Evolutionary conservation across 345 rosid genomes (phyloP).

Genomic region (Eutrema japonicum): DNA sequence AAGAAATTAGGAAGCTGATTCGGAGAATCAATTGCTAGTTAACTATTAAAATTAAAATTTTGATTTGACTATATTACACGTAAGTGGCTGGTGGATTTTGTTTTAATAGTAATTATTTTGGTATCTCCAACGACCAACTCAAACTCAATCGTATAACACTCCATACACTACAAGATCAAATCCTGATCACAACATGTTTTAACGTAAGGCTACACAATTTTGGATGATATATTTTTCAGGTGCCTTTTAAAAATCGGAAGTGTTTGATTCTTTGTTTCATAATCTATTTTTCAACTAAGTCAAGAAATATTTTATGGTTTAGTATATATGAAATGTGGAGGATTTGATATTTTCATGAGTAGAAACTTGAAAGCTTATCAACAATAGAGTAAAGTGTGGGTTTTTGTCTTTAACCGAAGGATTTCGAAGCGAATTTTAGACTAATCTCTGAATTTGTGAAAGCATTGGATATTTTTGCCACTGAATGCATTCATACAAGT

Average conservation of each 20-base stretch:
- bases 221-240: not conserved
- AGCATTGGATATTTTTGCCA: too few species aligned
- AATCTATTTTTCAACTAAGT: not conserved
- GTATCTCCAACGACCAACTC: not conserved
- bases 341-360: too few species aligned
- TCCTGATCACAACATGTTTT: conserved; percentile 5
- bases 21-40: conserved; percentile 17
- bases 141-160: not conserved
- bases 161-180: conserved; percentile 5
- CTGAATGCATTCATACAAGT: too few species aligned
- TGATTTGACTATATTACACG: not conserved
- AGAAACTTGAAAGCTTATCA: too few species aligned
- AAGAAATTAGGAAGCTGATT: conserved; percentile 21
- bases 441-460: too few species aligned
- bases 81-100: not conserved
- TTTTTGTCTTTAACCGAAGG: too few species aligned
- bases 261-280: not conserved
- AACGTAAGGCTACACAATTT: not conserved
- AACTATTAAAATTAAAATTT: not conserved
- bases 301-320: not conserved
- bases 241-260: not conserved
- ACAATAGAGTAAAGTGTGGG: too few species aligned
- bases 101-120: not conserved
- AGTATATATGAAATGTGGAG: too few species aligned
- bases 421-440: too few species aligned